Base-by-base conservation (phyloP, 2,329 filamentous ascomycete genomes). In the Penicillium sp. region DNA sequence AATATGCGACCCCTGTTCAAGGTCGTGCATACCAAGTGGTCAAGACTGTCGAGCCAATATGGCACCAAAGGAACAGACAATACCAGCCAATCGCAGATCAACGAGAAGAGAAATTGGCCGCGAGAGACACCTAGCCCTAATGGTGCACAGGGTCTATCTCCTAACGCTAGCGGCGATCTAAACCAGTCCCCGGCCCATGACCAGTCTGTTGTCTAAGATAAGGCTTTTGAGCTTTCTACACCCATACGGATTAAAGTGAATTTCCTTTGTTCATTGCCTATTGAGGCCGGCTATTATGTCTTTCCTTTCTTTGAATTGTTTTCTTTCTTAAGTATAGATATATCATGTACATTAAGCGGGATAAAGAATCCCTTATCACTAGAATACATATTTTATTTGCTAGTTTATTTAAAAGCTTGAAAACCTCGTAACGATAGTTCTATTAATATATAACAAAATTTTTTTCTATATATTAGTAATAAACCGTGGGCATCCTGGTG, bases 1-100 rank as follows among this genome's bases (percentile, higher is more conserved):
- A 70, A 67, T 49, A 67, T 69, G 62, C 61, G 65, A 11, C 65
- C 66, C 8, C 47, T 67, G 13, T 68, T 68, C 50, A 66, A 62
- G 38, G 18, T 61, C 29, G 39, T 58, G 14, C 54, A 63, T 18
- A 35, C 47, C 7, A 60, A 57, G 19, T 62, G 56, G 60, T 49
- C 53, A 6, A 38, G 16, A n/a, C n/a, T 44, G 10, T 38, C 26
- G 1, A 32, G 40, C 7, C 51, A 38, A 5, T 38, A 49, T 35
- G 41, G 45, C 47, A 54, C 51, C n/a, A 47, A 47, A 11, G 13
- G 13, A 13, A 39, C 53, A 6, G 41, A n/a, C 13, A 55, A 45
- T 36, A 45, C 44, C 16, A 58, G 57, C 35, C 41, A 56, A 29
- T 54, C 58, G 19, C 48, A 57, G 1, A 56, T 61, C 10, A 32